Evolutionary conservation across 1,139 yeast species (phyloP), one percentile per base, ranked within the genome.

Genomic region (Kurtzmaniella quercitrusa): DNA sequence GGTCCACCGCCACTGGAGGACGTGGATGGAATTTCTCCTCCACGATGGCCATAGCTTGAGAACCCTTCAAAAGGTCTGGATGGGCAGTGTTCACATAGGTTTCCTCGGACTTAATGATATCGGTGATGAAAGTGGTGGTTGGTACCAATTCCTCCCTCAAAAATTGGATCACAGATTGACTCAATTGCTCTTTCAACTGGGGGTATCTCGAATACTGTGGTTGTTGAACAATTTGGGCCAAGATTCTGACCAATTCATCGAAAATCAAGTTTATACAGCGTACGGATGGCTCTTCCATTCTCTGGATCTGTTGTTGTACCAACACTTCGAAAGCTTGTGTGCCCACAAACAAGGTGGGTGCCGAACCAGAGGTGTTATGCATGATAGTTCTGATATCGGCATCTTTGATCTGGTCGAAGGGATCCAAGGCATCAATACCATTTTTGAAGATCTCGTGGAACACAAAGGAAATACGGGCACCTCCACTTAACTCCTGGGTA

Each of bases 321-420:
- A 93, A 79, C 17, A 91, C 96, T 66, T 93, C 98, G 61, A 93
- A 93, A 0, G 98, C 98, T 58, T 89, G 93, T 7, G 98, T 93
- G 40, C 98, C 98, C 47, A 93, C 98, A 68, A 93, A 93, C 56
- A 93, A 75, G 4, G 96, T 87, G n/a, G 98, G 98, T 1, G 97
- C 89, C 15, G 97, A 85, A 59, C 98, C 98, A 12, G 96, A 86
- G 39, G 97, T 88, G 64, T 93, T 93, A 71, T 91, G 89, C 91
- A 85, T 85, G 47, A 93, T 91, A n/a, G 98, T 93, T 66, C 98
- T 82, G 55, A 94, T 94, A 62, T 93, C 99, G 29, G 88, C 86
- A 63, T 93, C 98, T 69, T 90, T 91, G 58, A 93, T 91, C 65
- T 91, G 96, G 62, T 93, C 98, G 65, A 88, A 94, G 45, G 99